phyloP scores from a whole-genome alignment of 179 eudicot species.

The Camellia oleifera region DNA sequence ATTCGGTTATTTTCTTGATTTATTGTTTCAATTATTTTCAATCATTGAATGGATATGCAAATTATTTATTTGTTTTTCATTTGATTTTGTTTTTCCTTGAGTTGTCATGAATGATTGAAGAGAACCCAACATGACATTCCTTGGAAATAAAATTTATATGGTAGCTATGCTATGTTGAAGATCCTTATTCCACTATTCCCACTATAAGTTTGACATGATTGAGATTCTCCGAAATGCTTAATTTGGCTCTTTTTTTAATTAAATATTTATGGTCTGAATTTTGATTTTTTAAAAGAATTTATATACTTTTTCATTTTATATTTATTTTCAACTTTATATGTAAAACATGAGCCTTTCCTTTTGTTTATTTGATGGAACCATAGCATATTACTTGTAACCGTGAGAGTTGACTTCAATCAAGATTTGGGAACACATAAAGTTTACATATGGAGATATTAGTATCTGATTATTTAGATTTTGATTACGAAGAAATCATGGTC shows the following conservation, averaged over 20 bases:
- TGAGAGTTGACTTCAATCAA: no score
- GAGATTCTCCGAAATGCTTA: background rate
- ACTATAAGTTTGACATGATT: background rate
- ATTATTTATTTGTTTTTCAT: no score
- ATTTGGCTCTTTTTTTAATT: background rate
- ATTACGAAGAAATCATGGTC: background rate
- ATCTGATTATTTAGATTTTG: background rate
- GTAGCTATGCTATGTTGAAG: background rate
- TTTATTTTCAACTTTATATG: background rate
- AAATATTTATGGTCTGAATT: no score
- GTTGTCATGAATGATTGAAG: background rate
- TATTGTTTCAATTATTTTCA: background rate
- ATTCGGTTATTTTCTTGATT: background rate
- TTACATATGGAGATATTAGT: background rate
- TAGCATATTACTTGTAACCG: no score
- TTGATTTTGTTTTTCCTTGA: background rate
- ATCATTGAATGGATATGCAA: background rate
- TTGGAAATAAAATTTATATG: background rate
- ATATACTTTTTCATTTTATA: background rate
- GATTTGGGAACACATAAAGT: background rate
- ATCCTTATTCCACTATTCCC: background rate
- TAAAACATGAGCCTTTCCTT: slow-evolving; percentile 2
- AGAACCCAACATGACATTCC: background rate
- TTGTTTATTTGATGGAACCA: no score
- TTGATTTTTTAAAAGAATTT: no score